phyloP scores from a whole-genome alignment of 495 filamentous ascomycete genomes.

The Annulohypoxylon stygium region DNA sequence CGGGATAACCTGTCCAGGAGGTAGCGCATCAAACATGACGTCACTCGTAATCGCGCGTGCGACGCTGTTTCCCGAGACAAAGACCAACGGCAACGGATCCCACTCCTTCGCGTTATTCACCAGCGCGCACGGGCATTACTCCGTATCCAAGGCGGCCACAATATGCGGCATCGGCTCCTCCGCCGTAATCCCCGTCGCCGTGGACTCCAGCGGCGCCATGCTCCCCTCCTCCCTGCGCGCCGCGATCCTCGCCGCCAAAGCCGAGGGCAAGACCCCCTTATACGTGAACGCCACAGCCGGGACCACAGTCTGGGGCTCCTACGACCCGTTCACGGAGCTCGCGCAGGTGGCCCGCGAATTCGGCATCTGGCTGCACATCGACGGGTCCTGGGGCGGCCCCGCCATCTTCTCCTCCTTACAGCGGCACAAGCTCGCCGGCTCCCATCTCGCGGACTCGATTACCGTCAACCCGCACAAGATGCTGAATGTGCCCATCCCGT shows the following conservation, averaged over 20 bases:
- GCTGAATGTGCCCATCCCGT: constrained; percentile 90
- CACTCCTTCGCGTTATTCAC: constrained; percentile 88
- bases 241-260: constrained; percentile 68
- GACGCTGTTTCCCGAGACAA: constrained; percentile 80
- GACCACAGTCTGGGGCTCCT: constrained; percentile 92
- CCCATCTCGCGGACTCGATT: constrained; percentile 80
- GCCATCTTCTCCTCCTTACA: constrained; percentile 80
- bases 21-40: constrained; percentile 85
- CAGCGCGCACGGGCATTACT: constrained; percentile 90
- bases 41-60: constrained; percentile 92
- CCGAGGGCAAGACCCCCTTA: constrained; percentile 81
- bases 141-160: constrained; percentile 91
- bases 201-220: constrained; percentile 81
- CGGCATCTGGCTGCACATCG: constrained; percentile 90
- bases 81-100: constrained; percentile 73
- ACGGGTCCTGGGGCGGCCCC: constrained; percentile 90
- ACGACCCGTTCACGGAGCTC: constrained; percentile 82
- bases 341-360: constrained; percentile 76
- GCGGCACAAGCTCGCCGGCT: constrained; percentile 73
- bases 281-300: constrained; percentile 97
- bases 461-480: constrained; percentile 97
- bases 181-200: constrained; percentile 78
- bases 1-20: constrained; percentile 89
- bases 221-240: constrained; percentile 71
- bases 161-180: constrained; percentile 84